Base-by-base conservation (phyloP, 83 land plant species). In the Picea abies region DNA sequence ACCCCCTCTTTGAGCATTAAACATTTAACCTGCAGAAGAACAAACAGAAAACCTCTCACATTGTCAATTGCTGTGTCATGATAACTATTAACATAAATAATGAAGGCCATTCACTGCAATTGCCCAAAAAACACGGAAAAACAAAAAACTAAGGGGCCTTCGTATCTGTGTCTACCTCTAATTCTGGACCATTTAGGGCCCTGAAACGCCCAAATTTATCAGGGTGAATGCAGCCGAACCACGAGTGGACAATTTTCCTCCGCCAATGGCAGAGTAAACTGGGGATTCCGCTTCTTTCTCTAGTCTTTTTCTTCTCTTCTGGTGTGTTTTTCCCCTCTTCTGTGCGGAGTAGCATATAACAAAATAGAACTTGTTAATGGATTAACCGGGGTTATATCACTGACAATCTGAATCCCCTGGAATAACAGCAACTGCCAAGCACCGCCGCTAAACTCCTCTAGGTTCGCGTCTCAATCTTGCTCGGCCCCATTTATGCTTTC, bases 161-260 rank as follows among this genome's bases (percentile, higher is more conserved):
- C 56, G 56, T 10, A 49, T 49, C 56, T 49, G 56, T 49, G 56
- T 49, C 56, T 72, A 72, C 76, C 76, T 72, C 25, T n/a, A 72
- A 72, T 19, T 72, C 76, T 72, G n/a, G n/a, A 41, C 76, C 76
- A 72, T 72, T 72, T 41, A 72, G 76, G 76, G 76, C 76, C 76
- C 52, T 25, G 76, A 20, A 72, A 44, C 76, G 23, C 52, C 76
- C 76, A 41, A 72, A 41, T 72, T 41, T n/a, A 11, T 44, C 76
- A 49, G 56, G 56, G 25, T 7, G 44, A 39, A 72, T 20, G 37
- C 56, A 44, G 25, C 76, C 25, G 23, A 22, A 44, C 25, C 23
- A 72, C 3, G 5, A 41, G 25, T 71, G 41, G 8, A 72, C 10
- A 72, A 20, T 72, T 72, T 44, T 20, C 56, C 76, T 9, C 14